These are phyloP conservation scores for Brassica hybrid DNA, from an alignment of 441 rosid genomes.

Conservation along the genomic window DNA sequence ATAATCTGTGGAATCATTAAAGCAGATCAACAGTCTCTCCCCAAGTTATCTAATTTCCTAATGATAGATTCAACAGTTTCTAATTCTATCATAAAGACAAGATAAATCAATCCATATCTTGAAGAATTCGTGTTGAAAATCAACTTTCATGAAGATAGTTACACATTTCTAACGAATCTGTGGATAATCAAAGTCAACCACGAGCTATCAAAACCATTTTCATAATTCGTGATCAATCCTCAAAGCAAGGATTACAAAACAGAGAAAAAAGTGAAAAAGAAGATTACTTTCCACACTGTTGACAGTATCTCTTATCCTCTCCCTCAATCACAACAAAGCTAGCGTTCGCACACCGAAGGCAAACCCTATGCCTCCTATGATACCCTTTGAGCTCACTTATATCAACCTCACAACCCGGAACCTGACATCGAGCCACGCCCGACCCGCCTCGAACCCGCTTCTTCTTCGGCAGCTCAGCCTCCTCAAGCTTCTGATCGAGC, in stretches of 20 bases:
- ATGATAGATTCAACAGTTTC: slow-evolving; percentile 13
- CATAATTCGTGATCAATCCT: background rate
- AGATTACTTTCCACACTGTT: slow-evolving; percentile 97
- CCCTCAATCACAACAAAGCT: slow-evolving; percentile 65
- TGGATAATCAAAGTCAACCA: slow-evolving; percentile 26
- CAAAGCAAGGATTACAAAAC: slow-evolving; percentile 15
- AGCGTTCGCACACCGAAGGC: slow-evolving; percentile 84
- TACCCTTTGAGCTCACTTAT: slow-evolving; percentile 97
- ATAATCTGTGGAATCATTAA: slow-evolving; percentile 21
- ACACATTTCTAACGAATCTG: background rate
- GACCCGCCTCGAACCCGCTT: slow-evolving; percentile 59
- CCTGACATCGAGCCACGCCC: slow-evolving; percentile 67
- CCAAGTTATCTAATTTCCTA: slow-evolving; percentile 14
- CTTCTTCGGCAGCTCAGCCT: slow-evolving; percentile 64
- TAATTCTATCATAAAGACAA: slow-evolving; percentile 5
- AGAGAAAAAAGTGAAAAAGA: background rate
- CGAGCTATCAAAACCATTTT: slow-evolving; percentile 14
- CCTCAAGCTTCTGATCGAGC: slow-evolving; percentile 67
- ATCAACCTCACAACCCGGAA: slow-evolving; percentile 78
- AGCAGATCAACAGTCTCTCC: slow-evolving; percentile 17
- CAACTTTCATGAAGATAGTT: slow-evolving; percentile 12
- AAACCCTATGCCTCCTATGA: slow-evolving; percentile 85
- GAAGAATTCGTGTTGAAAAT: background rate
- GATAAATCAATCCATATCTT: slow-evolving; percentile 8
- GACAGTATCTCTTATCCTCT: slow-evolving; percentile 86